Percentiles rank a stretch among this genome's conserved stretches.
Conservation (phyloP, 768 basidiomycete species). For the Leccinum olivaceopallidum region DNA sequence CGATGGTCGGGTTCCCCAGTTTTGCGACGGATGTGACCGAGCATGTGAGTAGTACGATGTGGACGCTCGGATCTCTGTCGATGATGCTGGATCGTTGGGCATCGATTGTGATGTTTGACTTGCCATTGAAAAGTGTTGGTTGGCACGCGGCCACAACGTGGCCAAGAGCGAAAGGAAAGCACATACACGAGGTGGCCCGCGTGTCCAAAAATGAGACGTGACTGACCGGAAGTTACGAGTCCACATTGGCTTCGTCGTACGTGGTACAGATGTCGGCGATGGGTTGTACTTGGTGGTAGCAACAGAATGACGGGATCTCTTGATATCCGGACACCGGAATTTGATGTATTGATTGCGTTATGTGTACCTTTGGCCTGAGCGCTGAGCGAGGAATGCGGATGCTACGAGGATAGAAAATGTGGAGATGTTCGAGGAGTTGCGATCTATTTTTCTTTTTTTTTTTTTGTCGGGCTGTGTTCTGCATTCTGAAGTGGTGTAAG, state of each 20-base stretch:
- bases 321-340: background rate
- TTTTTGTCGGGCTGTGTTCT: slow-evolving; percentile 1
- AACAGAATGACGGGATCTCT: background rate
- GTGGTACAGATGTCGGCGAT: background rate
- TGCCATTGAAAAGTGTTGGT: background rate
- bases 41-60: slow-evolving; percentile 37
- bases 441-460: background rate
- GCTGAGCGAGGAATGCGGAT: slow-evolving; percentile 8
- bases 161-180: background rate
- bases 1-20: background rate
- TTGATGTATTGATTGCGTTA: background rate
- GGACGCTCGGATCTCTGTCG: slow-evolving; percentile 24
- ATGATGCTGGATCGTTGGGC: slow-evolving; percentile 39
- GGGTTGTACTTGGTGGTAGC: background rate
- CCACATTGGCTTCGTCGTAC: background rate
- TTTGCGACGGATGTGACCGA: slow-evolving; percentile 33
- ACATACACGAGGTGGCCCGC: background rate
- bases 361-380: background rate
- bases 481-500: background rate
- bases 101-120: slow-evolving; percentile 24
- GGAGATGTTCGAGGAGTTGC: background rate
- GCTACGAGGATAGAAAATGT: background rate
- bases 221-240: background rate
- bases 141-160: background rate
- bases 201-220: background rate